Evolutionary conservation across 2,329 filamentous ascomycete species (phyloP), one percentile per base, ranked within the genome.

Genomic region (Rhinocladiella similis): DNA sequence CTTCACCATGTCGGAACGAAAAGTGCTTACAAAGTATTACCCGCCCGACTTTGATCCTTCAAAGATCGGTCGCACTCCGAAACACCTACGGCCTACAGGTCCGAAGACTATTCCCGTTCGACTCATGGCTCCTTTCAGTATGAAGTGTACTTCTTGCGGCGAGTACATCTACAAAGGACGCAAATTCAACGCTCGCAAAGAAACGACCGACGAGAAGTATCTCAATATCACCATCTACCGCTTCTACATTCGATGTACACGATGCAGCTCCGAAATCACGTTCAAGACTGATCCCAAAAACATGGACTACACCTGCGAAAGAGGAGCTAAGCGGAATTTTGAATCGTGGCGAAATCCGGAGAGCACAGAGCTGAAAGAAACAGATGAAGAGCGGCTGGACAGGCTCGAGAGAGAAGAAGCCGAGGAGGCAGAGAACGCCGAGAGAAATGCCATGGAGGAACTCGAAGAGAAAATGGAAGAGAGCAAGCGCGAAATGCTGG

Each of bases 241-340:
- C 27, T 97, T 97, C 78, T 94, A 92, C 75, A 95, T 93, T 67
- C 83, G 90, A 6, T 97, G 93, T 74, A 96, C 92, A 33, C 78
- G 91, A 47, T 97, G 93, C 74, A 86, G 81, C 42, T 86, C 83
- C 42, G 91, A 96, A 69, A 96, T 97, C 65, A 91, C 90, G 0
- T 96, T 97, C 78, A 88, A 89, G 62, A 97, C 94, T 0, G 94
- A 99, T 65, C 94, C 94, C 0, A 95, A 95, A 73, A 92, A 92
- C 68, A 91, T 91, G 80, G 93, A 97, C 70, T 99, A 97, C 70
- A 84, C 80, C 47, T 86, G 83, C 74, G 83, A 95, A 72, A 81
- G 82, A 48, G 93, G 94, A 14, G 94, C 93, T 4, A 91, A 93
- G 74, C 83, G 94, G 43, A 97, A 96, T 72, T 94, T 94, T 62